Conservation (phyloP, 805 yeast genomes). For the Jamesozyma jinghongensis region DNA sequence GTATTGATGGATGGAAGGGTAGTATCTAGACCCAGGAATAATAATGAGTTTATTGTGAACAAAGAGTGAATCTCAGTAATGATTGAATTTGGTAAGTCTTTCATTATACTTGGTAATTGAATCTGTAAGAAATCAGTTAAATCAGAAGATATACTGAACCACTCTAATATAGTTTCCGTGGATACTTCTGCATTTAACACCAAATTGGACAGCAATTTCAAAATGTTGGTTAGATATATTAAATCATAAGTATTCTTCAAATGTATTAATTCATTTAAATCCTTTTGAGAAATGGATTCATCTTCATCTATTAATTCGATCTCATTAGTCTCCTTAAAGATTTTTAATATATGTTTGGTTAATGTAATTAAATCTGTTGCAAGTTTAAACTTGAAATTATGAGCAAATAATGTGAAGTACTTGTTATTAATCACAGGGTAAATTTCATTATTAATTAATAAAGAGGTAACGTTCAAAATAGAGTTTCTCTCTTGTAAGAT, state of each 20-base stretch:
- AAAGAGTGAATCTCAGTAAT: conserved; percentile 8
- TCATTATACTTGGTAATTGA: conserved; percentile 4
- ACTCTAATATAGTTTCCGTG: conserved; percentile 31
- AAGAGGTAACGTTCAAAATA: conserved; percentile 35
- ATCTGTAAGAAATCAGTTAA: conserved; percentile 3
- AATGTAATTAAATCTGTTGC: conserved; percentile 16
- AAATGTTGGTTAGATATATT: conserved; percentile 27
- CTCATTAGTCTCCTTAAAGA: conserved; percentile 1
- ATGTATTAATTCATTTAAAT: conserved; percentile 10
- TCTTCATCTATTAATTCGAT: neutral
- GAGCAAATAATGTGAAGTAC: conserved; percentile 6
- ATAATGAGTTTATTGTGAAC: conserved; percentile 33
- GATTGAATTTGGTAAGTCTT: conserved; percentile 3
- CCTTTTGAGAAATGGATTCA: neutral
- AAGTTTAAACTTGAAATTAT: conserved; percentile 11
- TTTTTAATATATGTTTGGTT: neutral
- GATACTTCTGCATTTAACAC: conserved; percentile 32
- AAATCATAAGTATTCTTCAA: conserved; percentile 28
- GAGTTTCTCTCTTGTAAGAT: conserved; percentile 45
- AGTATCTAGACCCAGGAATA: conserved; percentile 49
- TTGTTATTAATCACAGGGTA: conserved; percentile 18
- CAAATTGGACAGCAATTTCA: conserved; percentile 34
- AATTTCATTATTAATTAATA: conserved; percentile 20
- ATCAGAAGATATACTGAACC: conserved; percentile 38
- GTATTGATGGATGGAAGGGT: conserved; percentile 35